Percentiles rank a stretch among this genome's conserved stretches.
phyloP scores from a whole-genome alignment of 768 basidiomycete species.

The Podaxis carcinomalis region DNA sequence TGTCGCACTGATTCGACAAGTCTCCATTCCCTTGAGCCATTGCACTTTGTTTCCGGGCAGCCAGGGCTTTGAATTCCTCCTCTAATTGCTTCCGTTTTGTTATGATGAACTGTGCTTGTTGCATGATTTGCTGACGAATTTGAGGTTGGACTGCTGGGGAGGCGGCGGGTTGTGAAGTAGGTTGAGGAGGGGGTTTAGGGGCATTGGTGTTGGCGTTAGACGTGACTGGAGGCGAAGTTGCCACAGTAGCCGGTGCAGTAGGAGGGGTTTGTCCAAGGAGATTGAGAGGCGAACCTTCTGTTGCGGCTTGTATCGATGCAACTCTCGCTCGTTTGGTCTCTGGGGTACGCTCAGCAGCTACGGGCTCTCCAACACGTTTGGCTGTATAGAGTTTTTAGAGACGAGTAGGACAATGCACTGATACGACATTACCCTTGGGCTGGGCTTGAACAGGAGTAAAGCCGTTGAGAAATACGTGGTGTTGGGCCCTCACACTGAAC shows the following conservation, averaged over 20 bases:
- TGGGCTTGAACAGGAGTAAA: slow-evolving; percentile 33
- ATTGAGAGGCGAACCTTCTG: slow-evolving; percentile 13
- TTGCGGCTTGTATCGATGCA: neutral
- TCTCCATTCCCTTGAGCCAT: slow-evolving; percentile 16
- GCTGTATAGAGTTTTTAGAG: slow-evolving; percentile 17
- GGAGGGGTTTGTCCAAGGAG: slow-evolving; percentile 12
- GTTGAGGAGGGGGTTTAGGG: slow-evolving; percentile 15
- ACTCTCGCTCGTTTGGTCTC: slow-evolving; percentile 23
- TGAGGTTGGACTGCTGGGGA: slow-evolving; percentile 18
- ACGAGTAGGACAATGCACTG: neutral
- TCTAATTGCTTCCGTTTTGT: slow-evolving; percentile 4
- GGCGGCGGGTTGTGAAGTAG: neutral
- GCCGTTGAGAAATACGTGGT: slow-evolving; percentile 44
- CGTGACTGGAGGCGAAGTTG: neutral
- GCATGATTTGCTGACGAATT: neutral
- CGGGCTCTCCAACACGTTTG: slow-evolving; percentile 43
- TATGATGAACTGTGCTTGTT: neutral
- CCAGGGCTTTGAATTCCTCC: neutral
- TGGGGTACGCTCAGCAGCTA: slow-evolving; percentile 28
- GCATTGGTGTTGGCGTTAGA: slow-evolving; percentile 8
- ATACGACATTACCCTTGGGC: slow-evolving; percentile 20
- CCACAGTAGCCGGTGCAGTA: slow-evolving; percentile 18
- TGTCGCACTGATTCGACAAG: neutral
- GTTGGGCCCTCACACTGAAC: slow-evolving; percentile 47
- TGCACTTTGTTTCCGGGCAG: slow-evolving; percentile 10